Conservation (phyloP, 306 rosid genomes). For the Leucaena leucocephala region DNA sequence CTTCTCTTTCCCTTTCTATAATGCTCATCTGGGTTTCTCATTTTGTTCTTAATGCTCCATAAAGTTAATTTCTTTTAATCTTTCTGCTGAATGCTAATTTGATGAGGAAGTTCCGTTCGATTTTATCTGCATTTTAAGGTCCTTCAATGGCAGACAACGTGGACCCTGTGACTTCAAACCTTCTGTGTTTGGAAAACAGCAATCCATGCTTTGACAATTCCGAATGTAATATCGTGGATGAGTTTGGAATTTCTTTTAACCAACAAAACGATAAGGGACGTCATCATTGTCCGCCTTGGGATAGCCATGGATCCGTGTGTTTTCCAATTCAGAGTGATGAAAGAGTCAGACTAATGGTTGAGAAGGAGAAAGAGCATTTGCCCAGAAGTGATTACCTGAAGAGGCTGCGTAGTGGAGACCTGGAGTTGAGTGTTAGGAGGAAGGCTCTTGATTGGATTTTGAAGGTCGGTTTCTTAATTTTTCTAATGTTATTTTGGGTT, state of each 20-base stretch:
- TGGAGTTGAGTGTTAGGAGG: conserved; percentile 67
- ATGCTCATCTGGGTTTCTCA: conserved; percentile 37
- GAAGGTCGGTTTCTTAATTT: conserved; percentile 63
- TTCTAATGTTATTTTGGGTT: conserved; percentile 33
- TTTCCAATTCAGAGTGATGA: conserved; percentile 60
- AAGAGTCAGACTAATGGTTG: conserved; percentile 56
- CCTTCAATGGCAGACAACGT: conserved; percentile 67
- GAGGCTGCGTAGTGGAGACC: conserved; percentile 75
- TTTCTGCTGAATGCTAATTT: conserved; percentile 36
- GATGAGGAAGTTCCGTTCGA: conserved; percentile 49
- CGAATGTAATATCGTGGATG: conserved; percentile 46
- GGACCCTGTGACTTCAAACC: conserved; percentile 54
- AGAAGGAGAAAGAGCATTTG: conserved; percentile 71
- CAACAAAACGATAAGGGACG: conserved; percentile 33
- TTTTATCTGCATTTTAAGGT: conserved; percentile 40
- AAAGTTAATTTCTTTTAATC: conserved; percentile 44
- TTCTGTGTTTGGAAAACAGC: conserved; percentile 59
- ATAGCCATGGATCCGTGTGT: conserved; percentile 54
- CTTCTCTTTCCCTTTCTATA: conserved; percentile 15
- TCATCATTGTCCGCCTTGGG: conserved; percentile 33
- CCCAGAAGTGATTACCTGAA: conserved; percentile 73
- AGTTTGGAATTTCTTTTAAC: conserved; percentile 46
- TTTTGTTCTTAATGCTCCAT: conserved; percentile 14
- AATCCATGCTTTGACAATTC: conserved; percentile 52
- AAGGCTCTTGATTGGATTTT: conserved; percentile 92